phyloP scores from a whole-genome alignment of 768 basidiomycete species.

The Pisolithus sp. region DNA sequence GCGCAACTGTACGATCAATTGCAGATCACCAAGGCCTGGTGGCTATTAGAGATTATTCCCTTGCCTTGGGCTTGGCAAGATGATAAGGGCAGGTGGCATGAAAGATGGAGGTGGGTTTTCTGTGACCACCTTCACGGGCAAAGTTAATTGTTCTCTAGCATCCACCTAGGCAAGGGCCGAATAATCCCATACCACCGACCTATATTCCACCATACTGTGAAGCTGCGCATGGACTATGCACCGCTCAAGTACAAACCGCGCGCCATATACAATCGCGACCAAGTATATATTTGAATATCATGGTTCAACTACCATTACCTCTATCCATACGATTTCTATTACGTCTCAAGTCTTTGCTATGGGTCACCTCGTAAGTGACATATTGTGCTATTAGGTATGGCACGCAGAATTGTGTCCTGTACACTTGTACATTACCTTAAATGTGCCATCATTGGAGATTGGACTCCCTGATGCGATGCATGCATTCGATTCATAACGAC shows the following conservation, averaged over 20 bases:
- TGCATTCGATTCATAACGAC: no score
- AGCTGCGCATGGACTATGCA: conserved; percentile 43
- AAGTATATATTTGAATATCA: conserved; percentile 35
- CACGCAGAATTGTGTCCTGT: no score
- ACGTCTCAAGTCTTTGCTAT: no score
- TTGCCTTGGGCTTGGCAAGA: conserved; percentile 52
- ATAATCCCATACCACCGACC: conserved; percentile 40
- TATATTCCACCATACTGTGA: conserved; percentile 59
- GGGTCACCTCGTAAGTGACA: no score
- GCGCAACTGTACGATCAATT: conserved; percentile 52
- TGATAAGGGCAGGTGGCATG: conserved; percentile 46
- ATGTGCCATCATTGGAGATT: no score
- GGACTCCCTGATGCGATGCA: no score
- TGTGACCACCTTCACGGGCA: neutral
- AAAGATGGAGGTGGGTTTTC: conserved; percentile 44
- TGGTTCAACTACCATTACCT: neutral
- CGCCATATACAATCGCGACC: conserved; percentile 43
- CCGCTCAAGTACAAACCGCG: conserved; percentile 50
- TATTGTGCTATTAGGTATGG: no score
- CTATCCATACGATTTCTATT: no score
- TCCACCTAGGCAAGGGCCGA: conserved; percentile 54
- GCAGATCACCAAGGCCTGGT: conserved; percentile 44
- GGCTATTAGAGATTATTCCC: conserved; percentile 68
- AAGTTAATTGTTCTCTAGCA: conserved; percentile 7
- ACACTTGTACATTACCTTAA: no score